Percentiles rank a stretch among this genome's conserved stretches.
These are phyloP conservation scores for Colletotrichum chrysophilum DNA, from an alignment of 2,329 filamentous ascomycete genomes.

Conservation along the genomic window DNA sequence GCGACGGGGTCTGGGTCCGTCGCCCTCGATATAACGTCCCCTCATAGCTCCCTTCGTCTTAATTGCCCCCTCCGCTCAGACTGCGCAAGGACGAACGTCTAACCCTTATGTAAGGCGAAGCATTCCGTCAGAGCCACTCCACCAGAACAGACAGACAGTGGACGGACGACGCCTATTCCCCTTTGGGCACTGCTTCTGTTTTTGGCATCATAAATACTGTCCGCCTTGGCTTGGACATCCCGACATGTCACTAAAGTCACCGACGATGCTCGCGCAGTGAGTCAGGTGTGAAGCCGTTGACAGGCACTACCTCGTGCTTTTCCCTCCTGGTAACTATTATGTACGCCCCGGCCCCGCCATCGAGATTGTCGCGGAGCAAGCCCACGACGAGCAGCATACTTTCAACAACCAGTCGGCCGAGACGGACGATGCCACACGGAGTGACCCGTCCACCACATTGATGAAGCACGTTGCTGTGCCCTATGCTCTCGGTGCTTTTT, in stretches of 20 bases:
- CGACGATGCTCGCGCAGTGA: not conserved
- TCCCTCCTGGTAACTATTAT: not conserved
- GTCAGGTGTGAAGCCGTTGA: not conserved
- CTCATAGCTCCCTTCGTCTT: not conserved
- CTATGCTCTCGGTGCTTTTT: not conserved
- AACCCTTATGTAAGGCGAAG: not conserved
- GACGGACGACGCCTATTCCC: not conserved
- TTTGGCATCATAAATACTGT: not conserved
- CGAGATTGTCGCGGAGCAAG: not conserved
- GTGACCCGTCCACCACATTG: not conserved
- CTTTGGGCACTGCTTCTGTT: constrained; percentile 4
- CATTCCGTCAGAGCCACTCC: not conserved
- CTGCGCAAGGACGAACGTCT: not conserved
- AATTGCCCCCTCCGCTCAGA: not conserved
- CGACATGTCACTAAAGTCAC: not conserved
- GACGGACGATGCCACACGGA: not conserved
- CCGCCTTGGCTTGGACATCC: not conserved
- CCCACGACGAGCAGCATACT: not conserved
- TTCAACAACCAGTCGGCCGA: not conserved
- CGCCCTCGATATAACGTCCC: not conserved
- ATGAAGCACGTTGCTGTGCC: not conserved
- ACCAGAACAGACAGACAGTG: not conserved
- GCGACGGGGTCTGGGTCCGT: not conserved
- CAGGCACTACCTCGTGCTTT: not conserved
- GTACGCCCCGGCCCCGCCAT: not conserved